Evolutionary conservation across 345 rosid species (phyloP).

Genomic region (Lepidium sativum): DNA sequence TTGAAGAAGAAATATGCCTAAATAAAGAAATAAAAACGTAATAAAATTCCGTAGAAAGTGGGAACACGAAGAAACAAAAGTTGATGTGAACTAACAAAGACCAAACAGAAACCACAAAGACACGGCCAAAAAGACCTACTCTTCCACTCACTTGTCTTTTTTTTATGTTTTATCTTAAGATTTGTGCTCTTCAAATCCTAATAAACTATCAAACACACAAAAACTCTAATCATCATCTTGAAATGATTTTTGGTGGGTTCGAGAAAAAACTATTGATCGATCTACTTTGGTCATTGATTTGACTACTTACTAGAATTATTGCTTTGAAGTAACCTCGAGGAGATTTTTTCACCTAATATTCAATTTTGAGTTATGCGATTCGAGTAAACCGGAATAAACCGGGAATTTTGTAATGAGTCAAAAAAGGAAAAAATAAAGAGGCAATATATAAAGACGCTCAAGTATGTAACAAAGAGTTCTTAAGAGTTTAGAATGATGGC

Average conservation of each 20-base stretch:
- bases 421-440: not conserved
- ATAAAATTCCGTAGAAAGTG: conserved; percentile 16
- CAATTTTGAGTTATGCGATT: not conserved
- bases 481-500: conserved; percentile 6
- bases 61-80: conserved; percentile 25
- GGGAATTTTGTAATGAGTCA: not conserved
- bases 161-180: conserved; percentile 11
- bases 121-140: conserved; percentile 23
- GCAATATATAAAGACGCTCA: conserved; percentile 18
- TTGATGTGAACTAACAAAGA: conserved; percentile 22
- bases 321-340: conserved; percentile 1
- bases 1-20: not conserved
- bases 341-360: conserved; percentile 2
- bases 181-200: conserved; percentile 1
- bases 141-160: conserved; percentile 27
- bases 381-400: conserved; percentile 13
- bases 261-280: not conserved
- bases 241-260: not conserved
- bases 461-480: conserved; percentile 16
- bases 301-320: conserved; percentile 18
- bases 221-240: not conserved
- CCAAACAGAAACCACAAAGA: conserved; percentile 20
- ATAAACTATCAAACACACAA: conserved; percentile 6
- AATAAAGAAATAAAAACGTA: not conserved
- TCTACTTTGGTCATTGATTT: conserved; percentile 4